Percentiles rank a stretch among this genome's conserved stretches.
Evolutionary conservation across 73 alveolate genomes (phyloP).

Genomic region (Tetrahymena elliotti): DNA sequence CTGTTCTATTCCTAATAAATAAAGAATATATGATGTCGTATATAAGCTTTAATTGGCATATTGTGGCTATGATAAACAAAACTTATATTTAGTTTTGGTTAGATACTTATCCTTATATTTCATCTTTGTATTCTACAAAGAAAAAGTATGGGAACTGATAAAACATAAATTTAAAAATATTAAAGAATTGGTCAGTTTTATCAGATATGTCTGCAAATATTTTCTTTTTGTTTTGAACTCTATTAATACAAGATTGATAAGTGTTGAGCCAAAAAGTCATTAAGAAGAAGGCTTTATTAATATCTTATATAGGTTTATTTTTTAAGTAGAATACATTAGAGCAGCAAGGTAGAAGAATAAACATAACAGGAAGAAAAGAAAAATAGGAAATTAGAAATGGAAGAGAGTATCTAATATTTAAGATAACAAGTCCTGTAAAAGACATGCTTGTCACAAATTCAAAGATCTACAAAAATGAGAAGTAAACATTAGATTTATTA

Average conservation of each 20-base stretch:
- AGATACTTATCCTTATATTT: neutral
- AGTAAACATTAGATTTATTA: neutral
- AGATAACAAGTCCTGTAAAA: neutral
- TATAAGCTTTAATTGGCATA: neutral
- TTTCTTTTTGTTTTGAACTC: neutral
- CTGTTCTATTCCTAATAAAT: neutral
- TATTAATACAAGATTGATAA: neutral
- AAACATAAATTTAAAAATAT: neutral
- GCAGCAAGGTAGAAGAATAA: neutral
- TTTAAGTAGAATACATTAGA: neutral
- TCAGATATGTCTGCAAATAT: neutral
- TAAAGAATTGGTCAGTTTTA: neutral
- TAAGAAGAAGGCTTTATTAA: neutral
- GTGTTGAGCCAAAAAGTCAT: neutral
- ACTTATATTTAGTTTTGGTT: neutral
- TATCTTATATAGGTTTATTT: neutral
- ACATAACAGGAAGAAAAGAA: neutral
- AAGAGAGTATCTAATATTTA: neutral
- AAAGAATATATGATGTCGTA: neutral
- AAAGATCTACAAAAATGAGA: neutral
- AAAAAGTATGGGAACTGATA: neutral
- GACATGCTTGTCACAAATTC: neutral
- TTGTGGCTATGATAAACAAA: neutral
- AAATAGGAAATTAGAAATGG: neutral
- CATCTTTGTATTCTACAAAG: neutral